phyloP scores from a whole-genome alignment of 2,329 filamentous ascomycete species.

The Neocucurbitaria cava region DNA sequence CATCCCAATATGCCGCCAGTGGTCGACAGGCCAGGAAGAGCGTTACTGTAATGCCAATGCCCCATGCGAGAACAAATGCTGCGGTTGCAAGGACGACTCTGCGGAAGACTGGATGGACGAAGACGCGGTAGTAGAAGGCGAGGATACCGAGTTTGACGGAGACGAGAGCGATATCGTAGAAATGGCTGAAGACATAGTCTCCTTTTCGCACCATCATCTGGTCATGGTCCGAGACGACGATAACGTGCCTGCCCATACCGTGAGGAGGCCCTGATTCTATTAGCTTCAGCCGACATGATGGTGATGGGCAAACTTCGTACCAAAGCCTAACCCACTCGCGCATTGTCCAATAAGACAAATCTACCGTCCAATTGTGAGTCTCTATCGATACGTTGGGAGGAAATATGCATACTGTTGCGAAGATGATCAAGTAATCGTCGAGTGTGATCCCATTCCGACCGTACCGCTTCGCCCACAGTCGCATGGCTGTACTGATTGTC shows the following conservation, averaged over 20 bases:
- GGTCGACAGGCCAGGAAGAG: slow-evolving; percentile 38
- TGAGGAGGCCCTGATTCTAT: slow-evolving; percentile 36
- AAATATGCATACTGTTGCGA: slow-evolving; percentile 34
- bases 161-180: slow-evolving; percentile 43
- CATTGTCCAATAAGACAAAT: slow-evolving; percentile 42
- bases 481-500: slow-evolving; percentile 31
- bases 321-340: slow-evolving; percentile 35
- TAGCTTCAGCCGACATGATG: slow-evolving; percentile 7
- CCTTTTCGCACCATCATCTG: slow-evolving; percentile 42
- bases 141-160: slow-evolving; percentile 43
- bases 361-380: slow-evolving; percentile 13
- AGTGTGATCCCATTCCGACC: slow-evolving; percentile 41
- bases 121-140: slow-evolving; percentile 44
- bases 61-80: slow-evolving; percentile 38
- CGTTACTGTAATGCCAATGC: slow-evolving; percentile 41
- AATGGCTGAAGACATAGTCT: slow-evolving; percentile 45
- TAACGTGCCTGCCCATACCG: slow-evolving; percentile 44
- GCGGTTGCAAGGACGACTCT: slow-evolving; percentile 37
- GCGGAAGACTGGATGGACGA: slow-evolving; percentile 38
- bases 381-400: not conserved
- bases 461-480: slow-evolving; percentile 39
- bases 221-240: slow-evolving; percentile 32
- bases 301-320: slow-evolving; percentile 13
- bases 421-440: slow-evolving; percentile 41
- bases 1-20: slow-evolving; percentile 40